Evolutionary conservation across 306 rosid species (phyloP).

Genomic region (Acacia confusa): DNA sequence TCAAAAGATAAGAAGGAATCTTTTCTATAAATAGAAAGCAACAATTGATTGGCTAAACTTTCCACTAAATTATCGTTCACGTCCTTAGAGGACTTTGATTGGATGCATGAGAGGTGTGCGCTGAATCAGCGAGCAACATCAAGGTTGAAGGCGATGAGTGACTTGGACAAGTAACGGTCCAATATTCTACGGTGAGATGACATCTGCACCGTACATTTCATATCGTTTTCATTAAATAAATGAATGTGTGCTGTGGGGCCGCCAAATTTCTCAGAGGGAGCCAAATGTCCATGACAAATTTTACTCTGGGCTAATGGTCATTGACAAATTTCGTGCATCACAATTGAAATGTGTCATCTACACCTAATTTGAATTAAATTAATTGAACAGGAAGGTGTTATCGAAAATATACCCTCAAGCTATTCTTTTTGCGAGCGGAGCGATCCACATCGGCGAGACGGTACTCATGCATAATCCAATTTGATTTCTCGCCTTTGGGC

Average conservation of each 20-base stretch:
- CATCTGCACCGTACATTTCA: constrained; percentile 15
- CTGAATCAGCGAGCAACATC: background rate
- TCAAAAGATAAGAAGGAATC: constrained; percentile 42
- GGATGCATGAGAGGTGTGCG: background rate
- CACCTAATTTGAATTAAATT: background rate
- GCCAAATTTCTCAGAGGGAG: constrained; percentile 12
- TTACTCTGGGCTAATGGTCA: background rate
- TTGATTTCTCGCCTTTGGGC: constrained; percentile 86
- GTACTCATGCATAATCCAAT: constrained; percentile 99
- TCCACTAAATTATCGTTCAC: background rate
- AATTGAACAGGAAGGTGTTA: background rate
- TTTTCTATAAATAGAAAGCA: constrained; percentile 27
- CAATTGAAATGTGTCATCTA: constrained; percentile 15
- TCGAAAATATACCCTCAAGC: constrained; percentile 63
- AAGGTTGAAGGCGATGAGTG: background rate
- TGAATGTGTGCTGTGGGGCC: background rate
- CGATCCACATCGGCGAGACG: constrained; percentile 96
- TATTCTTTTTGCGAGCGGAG: constrained; percentile 79
- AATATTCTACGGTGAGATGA: background rate
- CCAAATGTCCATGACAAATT: constrained; percentile 4
- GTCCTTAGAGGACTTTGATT: background rate
- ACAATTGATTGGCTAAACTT: background rate
- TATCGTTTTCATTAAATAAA: background rate
- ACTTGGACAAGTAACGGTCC: background rate
- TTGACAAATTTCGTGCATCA: background rate